phyloP scores from a whole-genome alignment of 139 green algal genomes.

The Eudorina sp. region DNA sequence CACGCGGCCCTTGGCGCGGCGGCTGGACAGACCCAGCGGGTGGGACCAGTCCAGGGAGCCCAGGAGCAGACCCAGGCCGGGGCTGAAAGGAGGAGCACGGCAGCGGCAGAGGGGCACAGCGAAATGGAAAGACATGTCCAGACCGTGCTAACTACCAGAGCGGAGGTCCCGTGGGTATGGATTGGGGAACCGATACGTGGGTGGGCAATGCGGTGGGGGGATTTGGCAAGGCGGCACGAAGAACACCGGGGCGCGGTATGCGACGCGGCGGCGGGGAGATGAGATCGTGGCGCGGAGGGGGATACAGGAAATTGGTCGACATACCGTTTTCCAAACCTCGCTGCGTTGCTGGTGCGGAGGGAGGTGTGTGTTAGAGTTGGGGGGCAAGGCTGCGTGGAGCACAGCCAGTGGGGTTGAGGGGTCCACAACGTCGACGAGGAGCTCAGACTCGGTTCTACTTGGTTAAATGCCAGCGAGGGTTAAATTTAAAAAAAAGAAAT shows the following conservation, averaged over 20 bases:
- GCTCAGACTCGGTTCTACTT: too few species aligned
- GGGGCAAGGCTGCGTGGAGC: too few species aligned
- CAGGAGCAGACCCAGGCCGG: conserved; percentile 6
- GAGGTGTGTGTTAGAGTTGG: too few species aligned
- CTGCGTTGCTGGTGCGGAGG: too few species aligned
- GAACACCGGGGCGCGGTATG: not conserved
- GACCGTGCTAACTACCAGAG: not conserved
- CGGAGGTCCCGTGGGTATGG: too few species aligned
- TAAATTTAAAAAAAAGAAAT: too few species aligned
- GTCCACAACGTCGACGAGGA: too few species aligned
- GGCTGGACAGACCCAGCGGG: not conserved
- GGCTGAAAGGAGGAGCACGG: not conserved
- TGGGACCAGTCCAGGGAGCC: conserved; percentile 28
- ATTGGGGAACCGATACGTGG: not conserved
- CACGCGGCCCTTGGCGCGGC: not conserved
- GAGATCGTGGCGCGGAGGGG: too few species aligned
- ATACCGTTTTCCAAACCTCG: too few species aligned
- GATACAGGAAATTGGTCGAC: too few species aligned
- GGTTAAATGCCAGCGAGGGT: too few species aligned
- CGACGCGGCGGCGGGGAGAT: not conserved
- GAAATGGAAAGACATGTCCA: not conserved
- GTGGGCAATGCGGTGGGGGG: not conserved
- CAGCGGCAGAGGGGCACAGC: not conserved
- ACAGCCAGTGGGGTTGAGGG: too few species aligned
- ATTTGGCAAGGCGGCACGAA: not conserved